Percentiles rank a stretch among this genome's conserved stretches.
Conservation (phyloP, 371 early-diverging fungal species). For the Polyrhizophydium stewartii region DNA sequence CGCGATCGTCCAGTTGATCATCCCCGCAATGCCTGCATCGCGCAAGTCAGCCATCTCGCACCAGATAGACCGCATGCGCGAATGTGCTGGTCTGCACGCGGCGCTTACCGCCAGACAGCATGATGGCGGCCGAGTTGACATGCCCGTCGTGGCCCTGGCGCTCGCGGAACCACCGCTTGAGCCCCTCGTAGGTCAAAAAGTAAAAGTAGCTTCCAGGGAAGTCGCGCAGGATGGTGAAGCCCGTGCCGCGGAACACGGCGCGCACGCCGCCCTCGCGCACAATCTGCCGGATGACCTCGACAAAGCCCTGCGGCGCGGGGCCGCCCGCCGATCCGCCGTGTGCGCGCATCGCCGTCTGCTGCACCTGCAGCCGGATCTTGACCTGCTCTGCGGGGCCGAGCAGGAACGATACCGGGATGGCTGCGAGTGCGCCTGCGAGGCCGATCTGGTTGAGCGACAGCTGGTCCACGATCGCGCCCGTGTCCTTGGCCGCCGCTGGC, state of each 20-base stretch:
- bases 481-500: background rate
- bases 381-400: conserved; percentile 39
- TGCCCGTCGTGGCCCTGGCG: conserved; percentile 43
- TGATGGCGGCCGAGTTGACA: conserved; percentile 62
- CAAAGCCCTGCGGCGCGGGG: background rate
- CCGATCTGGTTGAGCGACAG: conserved; percentile 17
- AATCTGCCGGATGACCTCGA: conserved; percentile 8
- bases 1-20: conserved; percentile 76
- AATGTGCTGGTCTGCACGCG: conserved; percentile 20
- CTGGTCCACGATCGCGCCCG: conserved; percentile 4
- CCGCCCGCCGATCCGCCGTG: background rate
- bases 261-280: conserved; percentile 14
- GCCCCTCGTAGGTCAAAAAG: conserved; percentile 61
- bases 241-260: conserved; percentile 33
- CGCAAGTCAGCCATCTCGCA: too few relatives aligned
- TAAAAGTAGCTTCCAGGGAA: conserved; percentile 91
- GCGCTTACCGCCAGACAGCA: conserved; percentile 84
- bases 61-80: conserved; percentile 18
- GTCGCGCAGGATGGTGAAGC: conserved; percentile 58
- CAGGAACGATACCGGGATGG: conserved; percentile 36
- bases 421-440: conserved; percentile 27
- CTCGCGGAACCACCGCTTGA: conserved; percentile 49
- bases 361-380: conserved; percentile 39
- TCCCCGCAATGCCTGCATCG: conserved; percentile 56
- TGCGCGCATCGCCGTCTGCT: background rate